Evolutionary conservation across 768 basidiomycete species (phyloP), one percentile per base, ranked within the genome.

Genomic region (Suillus paluster): DNA sequence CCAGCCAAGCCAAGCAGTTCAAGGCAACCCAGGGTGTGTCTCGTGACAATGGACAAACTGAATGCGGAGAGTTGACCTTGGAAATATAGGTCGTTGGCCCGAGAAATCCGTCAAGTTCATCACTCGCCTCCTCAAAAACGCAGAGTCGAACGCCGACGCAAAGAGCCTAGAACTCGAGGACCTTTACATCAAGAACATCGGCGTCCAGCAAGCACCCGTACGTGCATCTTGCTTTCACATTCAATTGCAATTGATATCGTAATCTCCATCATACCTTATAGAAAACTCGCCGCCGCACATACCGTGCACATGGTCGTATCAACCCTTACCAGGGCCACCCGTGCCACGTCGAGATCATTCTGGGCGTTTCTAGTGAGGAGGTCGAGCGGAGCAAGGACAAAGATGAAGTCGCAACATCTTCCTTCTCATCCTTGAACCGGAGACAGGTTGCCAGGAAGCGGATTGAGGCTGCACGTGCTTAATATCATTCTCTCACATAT

Each of bases 301-400:
- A 97, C 88, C 94, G 97, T 80, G 94, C 93, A 49, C 95, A 96
- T 71, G 94, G 94, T 86, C 91, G 94, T 62, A 96, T 95, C 80
- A 99, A 99, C 82, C 97, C 97, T 39, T 99, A 98, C 87, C 94
- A 97, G 79, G 97, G 97, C 46, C 94, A 95, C 80, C 97, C 97
- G 45, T 91, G 90, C 78, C 97, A 99, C 73, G 90, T 99, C 67
- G 97, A 99, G 77, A 88, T 95, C 75, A 94, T 99, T 75, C 89
- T 99, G 65, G 81, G 87, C 54, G 89, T 89, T 59, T 79, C 86
- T 42, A 88, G 90, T 44, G 86, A 84, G 65, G 89, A 94, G 77
- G 95, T 99, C 56, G 93, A 97, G 82, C 93, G 95, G 77, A 88
- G 88, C 75, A 95, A 92, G 70, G 94, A 95, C 80, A 90, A 91